These are phyloP conservation scores for Candida jianshihensis DNA, from an alignment of 805 yeast genomes.

Conservation along the genomic window DNA sequence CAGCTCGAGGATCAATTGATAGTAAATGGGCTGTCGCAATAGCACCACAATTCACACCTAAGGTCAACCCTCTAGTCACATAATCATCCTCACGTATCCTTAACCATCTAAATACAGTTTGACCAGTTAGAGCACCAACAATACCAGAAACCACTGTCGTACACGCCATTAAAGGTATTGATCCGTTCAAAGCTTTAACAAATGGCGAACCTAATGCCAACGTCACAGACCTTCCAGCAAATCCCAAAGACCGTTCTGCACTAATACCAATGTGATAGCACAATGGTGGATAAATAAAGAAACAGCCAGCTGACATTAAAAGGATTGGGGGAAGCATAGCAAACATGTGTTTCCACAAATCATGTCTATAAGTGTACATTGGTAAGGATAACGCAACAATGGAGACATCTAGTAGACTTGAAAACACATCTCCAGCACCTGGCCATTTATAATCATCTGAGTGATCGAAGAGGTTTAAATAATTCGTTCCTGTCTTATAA, in stretches of 20 bases:
- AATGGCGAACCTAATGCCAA: constrained; percentile 75
- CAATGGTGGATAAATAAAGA: constrained; percentile 64
- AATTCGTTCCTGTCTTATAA: constrained; percentile 66
- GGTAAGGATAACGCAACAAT: constrained; percentile 73
- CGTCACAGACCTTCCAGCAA: constrained; percentile 74
- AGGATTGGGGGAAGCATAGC: constrained; percentile 54
- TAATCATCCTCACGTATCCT: constrained; percentile 56
- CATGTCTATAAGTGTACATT: constrained; percentile 66
- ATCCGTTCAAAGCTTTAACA: constrained; percentile 59
- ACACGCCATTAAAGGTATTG: constrained; percentile 67
- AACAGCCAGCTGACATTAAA: constrained; percentile 46
- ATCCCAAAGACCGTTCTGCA: constrained; percentile 56
- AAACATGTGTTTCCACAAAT: constrained; percentile 51
- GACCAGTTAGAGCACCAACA: constrained; percentile 61
- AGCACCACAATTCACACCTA: constrained; percentile 78
- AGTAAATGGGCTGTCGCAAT: constrained; percentile 74
- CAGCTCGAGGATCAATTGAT: constrained; percentile 69
- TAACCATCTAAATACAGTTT: constrained; percentile 38
- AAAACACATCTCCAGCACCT: constrained; percentile 74
- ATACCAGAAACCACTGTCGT: constrained; percentile 75
- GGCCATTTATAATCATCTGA: constrained; percentile 38
- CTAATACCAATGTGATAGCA: constrained; percentile 62
- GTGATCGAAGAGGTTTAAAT: constrained; percentile 48
- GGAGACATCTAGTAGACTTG: constrained; percentile 67
- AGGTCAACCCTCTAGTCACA: constrained; percentile 67